Evolutionary conservation across 441 rosid genomes (phyloP).

Genomic region (Arabidopsis hybrid): DNA sequence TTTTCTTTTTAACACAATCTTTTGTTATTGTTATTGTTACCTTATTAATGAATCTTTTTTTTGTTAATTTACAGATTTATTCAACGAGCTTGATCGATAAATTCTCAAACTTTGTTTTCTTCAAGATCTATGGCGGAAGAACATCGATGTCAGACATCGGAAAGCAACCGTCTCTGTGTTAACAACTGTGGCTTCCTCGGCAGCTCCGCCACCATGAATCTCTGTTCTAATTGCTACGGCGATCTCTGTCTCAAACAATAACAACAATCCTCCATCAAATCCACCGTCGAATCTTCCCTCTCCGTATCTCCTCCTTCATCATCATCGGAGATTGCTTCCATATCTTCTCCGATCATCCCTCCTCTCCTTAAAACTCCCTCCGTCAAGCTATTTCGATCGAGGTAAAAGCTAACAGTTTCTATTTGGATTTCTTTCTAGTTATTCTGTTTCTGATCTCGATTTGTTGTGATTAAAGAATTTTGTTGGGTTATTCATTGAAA

Average conservation of each 20-base stretch:
- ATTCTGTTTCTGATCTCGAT: too few species aligned
- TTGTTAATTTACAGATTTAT: too few species aligned
- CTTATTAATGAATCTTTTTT: too few species aligned
- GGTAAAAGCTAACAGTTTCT: too few species aligned
- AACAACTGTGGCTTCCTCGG: slow-evolving; percentile 71
- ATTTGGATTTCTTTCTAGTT: too few species aligned
- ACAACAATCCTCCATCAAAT: slow-evolving; percentile 53
- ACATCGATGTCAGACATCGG: slow-evolving; percentile 71
- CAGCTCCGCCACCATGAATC: slow-evolving; percentile 59
- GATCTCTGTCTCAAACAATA: slow-evolving; percentile 59
- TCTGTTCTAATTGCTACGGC: slow-evolving; percentile 58
- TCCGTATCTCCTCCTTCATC: slow-evolving; percentile 39
- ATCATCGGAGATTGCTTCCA: slow-evolving; percentile 34
- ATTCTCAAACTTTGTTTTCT: too few species aligned
- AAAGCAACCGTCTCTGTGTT: slow-evolving; percentile 63
- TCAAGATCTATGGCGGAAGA: slow-evolving; percentile 70
- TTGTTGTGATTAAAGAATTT: too few species aligned
- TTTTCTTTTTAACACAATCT: too few species aligned
- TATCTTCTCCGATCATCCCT: slow-evolving; percentile 42
- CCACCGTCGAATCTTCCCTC: slow-evolving; percentile 47
- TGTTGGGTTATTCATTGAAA: too few species aligned
- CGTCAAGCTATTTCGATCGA: slow-evolving; percentile 35
- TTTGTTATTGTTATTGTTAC: too few species aligned
- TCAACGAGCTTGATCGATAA: background rate
- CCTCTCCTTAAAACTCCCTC: slow-evolving; percentile 38